Evolutionary conservation across 805 yeast genomes (phyloP).

Genomic region (Helenozyma baotianmanensis): DNA sequence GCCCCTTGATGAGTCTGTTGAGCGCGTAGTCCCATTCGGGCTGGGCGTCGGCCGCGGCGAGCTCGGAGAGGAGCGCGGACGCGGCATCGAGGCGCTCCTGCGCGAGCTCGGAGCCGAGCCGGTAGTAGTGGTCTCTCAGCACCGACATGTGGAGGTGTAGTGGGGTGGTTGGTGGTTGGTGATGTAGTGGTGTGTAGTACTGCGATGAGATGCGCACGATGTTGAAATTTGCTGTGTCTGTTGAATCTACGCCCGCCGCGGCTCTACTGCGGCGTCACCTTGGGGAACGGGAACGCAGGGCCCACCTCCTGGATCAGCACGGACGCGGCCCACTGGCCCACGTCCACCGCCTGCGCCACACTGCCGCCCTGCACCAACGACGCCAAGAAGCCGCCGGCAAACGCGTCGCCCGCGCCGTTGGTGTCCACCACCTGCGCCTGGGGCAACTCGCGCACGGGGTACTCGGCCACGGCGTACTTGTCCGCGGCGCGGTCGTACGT

Average conservation of each 20-base stretch:
- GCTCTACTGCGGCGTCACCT: no score
- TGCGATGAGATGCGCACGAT: background rate
- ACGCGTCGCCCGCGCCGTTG: constrained; percentile 99
- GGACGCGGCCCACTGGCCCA: constrained; percentile 97
- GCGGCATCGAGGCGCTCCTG: constrained; percentile 73
- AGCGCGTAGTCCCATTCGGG: constrained; percentile 81
- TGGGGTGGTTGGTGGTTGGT: no score
- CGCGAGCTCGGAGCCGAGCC: constrained; percentile 71
- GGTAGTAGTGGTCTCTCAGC: constrained; percentile 71
- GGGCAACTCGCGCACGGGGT: constrained; percentile 70
- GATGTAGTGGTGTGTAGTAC: background rate
- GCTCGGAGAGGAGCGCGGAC: constrained; percentile 55
- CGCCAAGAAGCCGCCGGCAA: constrained; percentile 94
- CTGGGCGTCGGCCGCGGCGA: constrained; percentile 36
- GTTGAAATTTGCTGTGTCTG: no score
- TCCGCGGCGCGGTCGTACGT: constrained; percentile 47
- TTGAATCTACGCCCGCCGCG: no score
- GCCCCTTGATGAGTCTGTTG: constrained; percentile 72
- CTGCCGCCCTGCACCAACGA: constrained; percentile 73
- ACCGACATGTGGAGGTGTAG: constrained; percentile 37
- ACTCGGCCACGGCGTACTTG: constrained; percentile 45
- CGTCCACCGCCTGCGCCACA: constrained; percentile 58
- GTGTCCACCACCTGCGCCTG: constrained; percentile 75
- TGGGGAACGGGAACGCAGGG: constrained; percentile 86
- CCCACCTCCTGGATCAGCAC: constrained; percentile 90